phyloP scores from a whole-genome alignment of 148 eudicot species.

The Silene latifolia region DNA sequence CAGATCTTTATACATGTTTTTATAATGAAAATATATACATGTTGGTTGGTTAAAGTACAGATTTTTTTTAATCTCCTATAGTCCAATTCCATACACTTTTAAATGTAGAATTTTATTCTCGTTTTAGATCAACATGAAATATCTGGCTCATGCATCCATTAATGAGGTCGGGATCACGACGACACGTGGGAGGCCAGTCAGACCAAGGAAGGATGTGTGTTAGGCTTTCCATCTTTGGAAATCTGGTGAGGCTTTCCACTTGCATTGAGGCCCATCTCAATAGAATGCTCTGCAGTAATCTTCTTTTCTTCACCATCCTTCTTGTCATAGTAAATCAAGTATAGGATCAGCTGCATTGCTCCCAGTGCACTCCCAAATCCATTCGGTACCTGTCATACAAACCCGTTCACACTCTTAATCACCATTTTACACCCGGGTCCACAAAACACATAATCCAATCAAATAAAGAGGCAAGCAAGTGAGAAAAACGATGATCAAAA shows the following conservation, averaged over 20 bases:
- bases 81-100: too few relatives aligned
- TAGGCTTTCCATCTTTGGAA: constrained; percentile 22
- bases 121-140: too few relatives aligned
- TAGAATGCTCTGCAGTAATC: constrained; percentile 22
- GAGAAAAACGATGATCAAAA: too few relatives aligned
- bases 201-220: constrained; percentile 9
- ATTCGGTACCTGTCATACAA: constrained; percentile 54
- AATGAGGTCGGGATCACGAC: not conserved
- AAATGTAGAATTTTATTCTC: too few relatives aligned
- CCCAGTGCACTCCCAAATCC: constrained; percentile 70
- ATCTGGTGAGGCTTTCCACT: constrained; percentile 21
- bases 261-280: constrained; percentile 47
- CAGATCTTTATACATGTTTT: too few relatives aligned
- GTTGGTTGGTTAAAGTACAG: too few relatives aligned
- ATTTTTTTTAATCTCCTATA: too few relatives aligned
- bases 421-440: too few relatives aligned
- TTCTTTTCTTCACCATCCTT: constrained; percentile 34
- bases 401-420: not conserved
- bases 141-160: not conserved
- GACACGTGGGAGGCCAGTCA: constrained; percentile 1
- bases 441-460: too few relatives aligned
- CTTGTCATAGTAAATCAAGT: constrained; percentile 52
- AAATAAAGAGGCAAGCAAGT: too few relatives aligned
- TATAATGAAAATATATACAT: too few relatives aligned
- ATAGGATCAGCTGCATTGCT: constrained; percentile 58